Evolutionary conservation across 257 asterid genomes (phyloP).

Genomic region (Coffea canephora): DNA sequence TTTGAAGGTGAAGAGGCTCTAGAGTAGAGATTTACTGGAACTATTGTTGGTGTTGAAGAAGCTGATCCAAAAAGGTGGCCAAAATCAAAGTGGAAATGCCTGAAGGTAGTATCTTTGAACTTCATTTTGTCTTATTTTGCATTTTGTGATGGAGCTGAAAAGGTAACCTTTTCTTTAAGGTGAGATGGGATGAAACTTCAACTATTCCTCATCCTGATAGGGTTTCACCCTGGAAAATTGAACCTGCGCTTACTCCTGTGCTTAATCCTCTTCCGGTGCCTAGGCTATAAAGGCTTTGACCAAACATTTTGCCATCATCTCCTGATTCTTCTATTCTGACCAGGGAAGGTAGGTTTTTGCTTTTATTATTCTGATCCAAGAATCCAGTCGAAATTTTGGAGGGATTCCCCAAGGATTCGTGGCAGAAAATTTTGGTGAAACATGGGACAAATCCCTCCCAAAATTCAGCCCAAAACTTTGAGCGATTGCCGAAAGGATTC

Average conservation of each 20-base stretch:
- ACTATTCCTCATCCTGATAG: constrained; percentile 83
- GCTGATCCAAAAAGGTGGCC: no score
- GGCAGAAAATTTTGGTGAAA: no score
- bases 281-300: constrained; percentile 62
- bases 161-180: constrained; percentile 37
- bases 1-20: constrained; percentile 99
- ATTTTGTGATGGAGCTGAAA: constrained; percentile 3
- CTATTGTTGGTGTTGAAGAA: constrained; percentile 70
- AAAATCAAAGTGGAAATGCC: no score
- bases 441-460: no score
- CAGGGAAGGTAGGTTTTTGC: constrained; percentile 59
- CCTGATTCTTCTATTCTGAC: constrained; percentile 80
- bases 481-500: no score
- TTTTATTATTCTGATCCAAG: no score
- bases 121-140: constrained; percentile 6
- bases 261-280: constrained; percentile 76
- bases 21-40: constrained; percentile 96
- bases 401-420: no score
- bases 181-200: constrained; percentile 94
- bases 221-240: constrained; percentile 96
- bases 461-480: no score
- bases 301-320: constrained; percentile 35
- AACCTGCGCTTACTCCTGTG: constrained; percentile 82
- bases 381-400: no score
- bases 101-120: no score